Conservation (phyloP, 75 land plant genomes). For the Pseudotsuga menziesii region DNA sequence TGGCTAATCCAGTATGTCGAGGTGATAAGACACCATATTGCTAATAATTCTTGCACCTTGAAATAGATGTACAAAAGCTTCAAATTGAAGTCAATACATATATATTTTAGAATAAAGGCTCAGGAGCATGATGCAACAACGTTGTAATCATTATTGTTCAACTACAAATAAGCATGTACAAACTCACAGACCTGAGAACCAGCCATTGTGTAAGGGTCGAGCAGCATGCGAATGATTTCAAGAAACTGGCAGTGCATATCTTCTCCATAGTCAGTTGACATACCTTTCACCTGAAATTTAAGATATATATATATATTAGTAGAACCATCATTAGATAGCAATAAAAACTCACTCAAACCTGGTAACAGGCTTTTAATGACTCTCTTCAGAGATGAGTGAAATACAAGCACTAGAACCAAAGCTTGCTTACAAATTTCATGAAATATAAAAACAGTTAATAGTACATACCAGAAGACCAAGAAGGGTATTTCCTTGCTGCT, state of each 20-base stretch:
- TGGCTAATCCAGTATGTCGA: too few species aligned
- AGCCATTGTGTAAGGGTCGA: constrained; percentile 69
- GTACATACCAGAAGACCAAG: constrained; percentile 76
- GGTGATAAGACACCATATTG: too few species aligned
- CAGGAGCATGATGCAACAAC: neutral
- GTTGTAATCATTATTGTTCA: neutral
- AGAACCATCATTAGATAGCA: neutral
- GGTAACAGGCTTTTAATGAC: neutral
- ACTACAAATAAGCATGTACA: neutral
- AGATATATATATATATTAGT: constrained; percentile 7
- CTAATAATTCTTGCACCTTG: too few species aligned
- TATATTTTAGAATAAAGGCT: neutral
- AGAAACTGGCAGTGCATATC: constrained; percentile 89
- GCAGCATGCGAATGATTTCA: constrained; percentile 84
- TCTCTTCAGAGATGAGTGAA: neutral
- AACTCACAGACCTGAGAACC: constrained; percentile 42
- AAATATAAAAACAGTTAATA: neutral
- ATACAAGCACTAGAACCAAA: neutral
- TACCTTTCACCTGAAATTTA: constrained; percentile 63
- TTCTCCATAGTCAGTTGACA: constrained; percentile 83
- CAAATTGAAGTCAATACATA: neutral
- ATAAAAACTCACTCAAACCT: neutral
- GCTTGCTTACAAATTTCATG: neutral
- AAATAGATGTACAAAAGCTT: too few species aligned
- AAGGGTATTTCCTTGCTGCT: constrained; percentile 57